Evolutionary conservation across 345 rosid species (phyloP), one percentile per base, ranked within the genome.

Genomic region (Hibiscus trionum): DNA sequence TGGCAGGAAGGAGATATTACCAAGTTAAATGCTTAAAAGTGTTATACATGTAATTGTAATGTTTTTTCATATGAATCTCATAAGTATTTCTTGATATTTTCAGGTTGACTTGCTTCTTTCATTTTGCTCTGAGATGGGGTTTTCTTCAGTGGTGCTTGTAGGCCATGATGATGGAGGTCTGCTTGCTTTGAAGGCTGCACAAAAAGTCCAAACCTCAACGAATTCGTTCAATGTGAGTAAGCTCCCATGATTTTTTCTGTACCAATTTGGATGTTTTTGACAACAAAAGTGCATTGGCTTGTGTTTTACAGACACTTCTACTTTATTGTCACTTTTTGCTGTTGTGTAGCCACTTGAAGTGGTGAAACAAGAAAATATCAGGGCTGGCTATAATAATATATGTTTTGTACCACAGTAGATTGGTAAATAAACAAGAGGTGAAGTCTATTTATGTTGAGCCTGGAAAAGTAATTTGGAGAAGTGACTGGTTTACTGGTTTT

Each of bases 151-250:
- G 70, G 89, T 91, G 68, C 88, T 94, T 69, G 92, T 94, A 67
- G 98, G 98, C 70, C 98, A 94, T 61, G 98, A 90, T 79, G 98
- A 94, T 82, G 98, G 98, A 68, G 98, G 98, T 74, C 80, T 91
- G 81, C 90, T 94, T 82, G 94, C 92, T 77, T 70, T 94, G 71
- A 94, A 83, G 84, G 95, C 95, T 73, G 91, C 88, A 47, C 83
- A 88, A 75, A 90, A 83, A 72, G 81, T 90, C 69, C 85, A 78
- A 77, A 67, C 85, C 55, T 85, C 92, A 69, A 53, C 71, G 76
- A 81, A 72, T 81, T 71, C 90, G 76, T 77, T 76, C 84, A 84
- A 85, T 70, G 97, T 91, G 76, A 82, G 86, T 79, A 64, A 59
- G 47, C 59, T n/a, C 31, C 69, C 24, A 21, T 56, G 53, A 55